Base-by-base conservation (phyloP, 2,329 filamentous ascomycete genomes). In the Pseudocercospora pini-densiflorae region DNA sequence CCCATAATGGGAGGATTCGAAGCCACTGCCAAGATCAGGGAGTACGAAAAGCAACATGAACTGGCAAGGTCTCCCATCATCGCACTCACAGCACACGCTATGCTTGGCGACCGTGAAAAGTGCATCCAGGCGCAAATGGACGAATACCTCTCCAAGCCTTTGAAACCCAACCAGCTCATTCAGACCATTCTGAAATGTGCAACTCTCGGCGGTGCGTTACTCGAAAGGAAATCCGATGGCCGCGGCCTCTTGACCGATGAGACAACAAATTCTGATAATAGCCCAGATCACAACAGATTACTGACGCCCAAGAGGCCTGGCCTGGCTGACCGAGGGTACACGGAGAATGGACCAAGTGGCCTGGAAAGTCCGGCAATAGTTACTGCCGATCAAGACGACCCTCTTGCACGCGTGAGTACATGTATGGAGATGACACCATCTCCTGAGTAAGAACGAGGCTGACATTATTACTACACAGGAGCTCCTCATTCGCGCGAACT, bases 1-100 rank as follows among this genome's bases (percentile, higher is more conserved):
- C 95, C 95, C n/a, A 92, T 98, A 75, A 98, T 98, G 94, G 95
- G 95, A 77, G 95, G 95, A 53, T 98, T 99, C 77, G 95, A 99
- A 81, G 94, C 95, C 14, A 99, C 95, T 4, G 92, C 90, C 72
- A 97, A 97, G 83, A 99, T 99, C 72, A 89, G 95, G 75, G 93
- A 97, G 78, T 98, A 94, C 79, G 95, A 99, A 79, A 89, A 90
- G 67, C 91, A 90, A 70, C 88, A 92, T 72, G 90, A 90, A 63
- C 87, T 92, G 36, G 89, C 92, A 65, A 88, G 94, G 61, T 97
- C 94, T 10, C 95, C 95, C 14, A 97, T 99, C 76, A 97, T 99
- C 74, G 95, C 95, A 1, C 86, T 99, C 53, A 99, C 95, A 12
- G 95, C 95, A 1, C 95, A 99, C 81, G 95, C 95, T 73, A 99